A percentile compares a stretch with the other conserved stretches of the same genome.
Evolutionary conservation across 495 filamentous ascomycete genomes (phyloP).

Genomic region (Immersiella caudata): DNA sequence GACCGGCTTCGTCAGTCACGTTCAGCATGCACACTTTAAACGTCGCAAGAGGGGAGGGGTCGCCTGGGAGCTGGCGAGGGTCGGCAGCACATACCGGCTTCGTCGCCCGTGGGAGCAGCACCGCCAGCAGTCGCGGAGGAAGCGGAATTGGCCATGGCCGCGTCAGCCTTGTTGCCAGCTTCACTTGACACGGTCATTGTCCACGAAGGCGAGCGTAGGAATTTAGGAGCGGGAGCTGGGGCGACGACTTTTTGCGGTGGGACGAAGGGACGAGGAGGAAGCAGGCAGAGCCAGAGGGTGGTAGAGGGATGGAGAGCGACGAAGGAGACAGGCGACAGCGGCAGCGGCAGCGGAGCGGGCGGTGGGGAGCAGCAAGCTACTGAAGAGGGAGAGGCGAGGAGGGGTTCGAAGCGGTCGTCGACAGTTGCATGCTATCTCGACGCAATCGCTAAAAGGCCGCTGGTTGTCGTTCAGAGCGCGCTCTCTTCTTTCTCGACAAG

Average conservation of each 20-base stretch:
- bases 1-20: conserved; percentile 28
- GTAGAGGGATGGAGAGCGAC: conserved; percentile 7
- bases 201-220: conserved; percentile 14
- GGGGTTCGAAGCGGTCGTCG: conserved; percentile 31
- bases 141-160: conserved; percentile 40
- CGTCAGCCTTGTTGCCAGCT: conserved; percentile 33
- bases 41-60: not conserved
- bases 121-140: conserved; percentile 28
- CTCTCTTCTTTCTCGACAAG: conserved; percentile 11
- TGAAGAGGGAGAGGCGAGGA: conserved; percentile 32
- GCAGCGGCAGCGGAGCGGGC: conserved; percentile 30
- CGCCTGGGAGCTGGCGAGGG: conserved; percentile 1
- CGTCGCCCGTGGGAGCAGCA: conserved; percentile 35
- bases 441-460: conserved; percentile 28
- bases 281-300: not conserved
- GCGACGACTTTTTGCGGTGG: conserved; percentile 26
- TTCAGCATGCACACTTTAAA: not conserved
- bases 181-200: conserved; percentile 41
- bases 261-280: not conserved
- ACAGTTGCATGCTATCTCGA: conserved; percentile 34
- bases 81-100: conserved; percentile 37
- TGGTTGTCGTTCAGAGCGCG: conserved; percentile 10
- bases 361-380: conserved; percentile 31
- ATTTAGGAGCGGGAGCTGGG: conserved; percentile 5
- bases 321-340: conserved; percentile 9